phyloP scores from a whole-genome alignment of 2,329 filamentous ascomycete genomes.

The Penicillium sp. region DNA sequence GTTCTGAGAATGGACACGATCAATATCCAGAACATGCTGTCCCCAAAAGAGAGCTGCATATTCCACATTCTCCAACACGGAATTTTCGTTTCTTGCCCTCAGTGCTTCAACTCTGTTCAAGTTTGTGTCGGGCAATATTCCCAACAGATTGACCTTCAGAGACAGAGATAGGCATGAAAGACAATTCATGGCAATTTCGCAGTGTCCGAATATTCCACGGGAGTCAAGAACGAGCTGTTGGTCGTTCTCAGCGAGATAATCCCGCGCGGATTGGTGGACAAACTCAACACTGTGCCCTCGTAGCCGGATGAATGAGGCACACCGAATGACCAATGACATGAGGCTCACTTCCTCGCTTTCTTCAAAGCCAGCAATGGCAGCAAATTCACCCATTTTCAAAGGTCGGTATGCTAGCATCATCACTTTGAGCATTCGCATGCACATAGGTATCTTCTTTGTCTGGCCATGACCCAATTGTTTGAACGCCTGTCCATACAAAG shows the following conservation, averaged over 20 bases:
- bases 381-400: slow-evolving; percentile 24
- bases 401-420: slow-evolving; percentile 29
- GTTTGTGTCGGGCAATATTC: slow-evolving; percentile 15
- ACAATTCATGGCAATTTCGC: slow-evolving; percentile 17
- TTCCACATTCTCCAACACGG: not conserved
- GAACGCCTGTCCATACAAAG: slow-evolving; percentile 26
- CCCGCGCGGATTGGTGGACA: slow-evolving; percentile 32
- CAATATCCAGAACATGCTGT: too few relatives aligned
- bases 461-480: slow-evolving; percentile 20
- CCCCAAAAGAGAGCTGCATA: slow-evolving; percentile 28
- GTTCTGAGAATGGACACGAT: slow-evolving; percentile 23
- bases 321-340: slow-evolving; percentile 13
- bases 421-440: slow-evolving; percentile 24
- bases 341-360: slow-evolving; percentile 9
- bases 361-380: slow-evolving; percentile 21
- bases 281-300: slow-evolving; percentile 26
- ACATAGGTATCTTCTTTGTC: slow-evolving; percentile 13
- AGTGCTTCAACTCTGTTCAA: too few relatives aligned
- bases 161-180: slow-evolving; percentile 22
- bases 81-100: too few relatives aligned
- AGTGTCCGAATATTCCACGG: slow-evolving; percentile 14
- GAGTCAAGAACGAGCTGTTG: slow-evolving; percentile 20
- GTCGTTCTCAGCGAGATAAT: slow-evolving; percentile 21
- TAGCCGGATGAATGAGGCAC: slow-evolving; percentile 28
- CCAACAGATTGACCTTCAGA: slow-evolving; percentile 27